Evolutionary conservation across 345 rosid genomes (phyloP).

Genomic region (Aethionema arabicum): DNA sequence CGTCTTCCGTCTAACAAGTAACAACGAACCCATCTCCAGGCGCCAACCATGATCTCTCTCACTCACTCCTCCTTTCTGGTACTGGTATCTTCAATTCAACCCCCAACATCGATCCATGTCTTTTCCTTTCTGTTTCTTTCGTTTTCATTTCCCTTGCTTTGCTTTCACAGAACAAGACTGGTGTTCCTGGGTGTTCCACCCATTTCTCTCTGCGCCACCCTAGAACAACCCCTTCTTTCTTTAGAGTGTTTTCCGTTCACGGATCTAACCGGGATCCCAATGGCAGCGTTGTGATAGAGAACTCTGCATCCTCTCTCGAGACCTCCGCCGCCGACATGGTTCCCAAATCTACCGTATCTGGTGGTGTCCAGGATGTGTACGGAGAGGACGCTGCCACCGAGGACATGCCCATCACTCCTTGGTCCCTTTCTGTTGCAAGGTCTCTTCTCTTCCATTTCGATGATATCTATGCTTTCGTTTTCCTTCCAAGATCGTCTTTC

Average conservation of each 20-base stretch:
- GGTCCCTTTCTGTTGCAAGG: conserved; percentile 87
- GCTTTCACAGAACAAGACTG: conserved; percentile 47
- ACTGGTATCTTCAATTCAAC: conserved; percentile 23
- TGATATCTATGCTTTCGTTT: too few species aligned
- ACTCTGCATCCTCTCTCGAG: conserved; percentile 38
- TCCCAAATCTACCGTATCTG: conserved; percentile 47
- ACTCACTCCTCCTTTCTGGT: conserved; percentile 52
- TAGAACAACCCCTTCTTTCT: conserved; percentile 37
- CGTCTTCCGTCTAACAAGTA: conserved; percentile 14
- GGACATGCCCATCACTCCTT: conserved; percentile 78
- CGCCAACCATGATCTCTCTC: conserved; percentile 52
- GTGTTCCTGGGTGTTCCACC: conserved; percentile 44
- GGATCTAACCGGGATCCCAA: conserved; percentile 44
- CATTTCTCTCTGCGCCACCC: conserved; percentile 42
- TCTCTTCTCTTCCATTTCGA: conserved; percentile 17
- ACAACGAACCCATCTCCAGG: conserved; percentile 26
- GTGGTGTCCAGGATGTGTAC: conserved; percentile 61
- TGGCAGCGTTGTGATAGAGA: conserved; percentile 50
- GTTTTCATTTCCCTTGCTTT: conserved; percentile 2
- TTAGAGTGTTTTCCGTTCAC: conserved; percentile 42
- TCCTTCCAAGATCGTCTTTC: neutral
- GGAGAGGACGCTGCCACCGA: conserved; percentile 72
- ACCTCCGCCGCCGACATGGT: conserved; percentile 46
- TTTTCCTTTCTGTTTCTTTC: neutral
- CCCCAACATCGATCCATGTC: neutral